Base-by-base conservation (phyloP, 2,329 filamentous ascomycete genomes). In the Sclerotinia trifoliorum region DNA sequence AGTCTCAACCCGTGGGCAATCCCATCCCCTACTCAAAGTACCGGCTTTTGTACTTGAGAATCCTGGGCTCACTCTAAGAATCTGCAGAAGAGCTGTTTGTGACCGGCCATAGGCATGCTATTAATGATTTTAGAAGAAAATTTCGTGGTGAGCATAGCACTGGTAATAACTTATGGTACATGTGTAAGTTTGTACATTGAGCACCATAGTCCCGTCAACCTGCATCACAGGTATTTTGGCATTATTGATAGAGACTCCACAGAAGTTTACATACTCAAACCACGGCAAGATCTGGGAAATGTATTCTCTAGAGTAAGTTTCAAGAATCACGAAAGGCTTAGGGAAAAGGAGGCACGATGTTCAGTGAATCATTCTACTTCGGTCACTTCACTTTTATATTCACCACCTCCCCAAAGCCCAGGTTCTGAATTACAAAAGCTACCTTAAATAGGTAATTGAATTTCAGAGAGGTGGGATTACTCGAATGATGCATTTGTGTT, bases 381-480 rank as follows among this genome's bases (percentile, higher is more conserved):
- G 24, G 4, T 49, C 7, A 39, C 4, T 0, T 24, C 21, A 35
- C 17, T 7, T 7, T 26, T 21, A 24, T 8, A 61, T 35, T 17
- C 19, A 24, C 58, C 8, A 17, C 29, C 4, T 17, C 21, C 2
- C 2, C 13, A 19, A 39, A 6, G 8, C 13, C 2, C 2, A 4
- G 5, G 3, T 19, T 49, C 13, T 19, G 2, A 19, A 35, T 19
- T 4, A 1, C 0, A 49, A 49, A 5, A 15, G 4, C 5, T 13
- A 3, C 19, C 0, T 49, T 49, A 15, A 17, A 21, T 11, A 10
- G n/a, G n/a, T n/a, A 35, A 39, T 0, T 15, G 3, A 24, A 60
- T 46, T 46, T 13, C 26, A 11, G 13, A 13, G 19, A 11, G 13
- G 24, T 32, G 6, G 8, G 26, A 7, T 4, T n/a, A n/a, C n/a